phyloP scores from a whole-genome alignment of 2,329 filamentous ascomycete genomes.

The Sporothrix pallida region DNA sequence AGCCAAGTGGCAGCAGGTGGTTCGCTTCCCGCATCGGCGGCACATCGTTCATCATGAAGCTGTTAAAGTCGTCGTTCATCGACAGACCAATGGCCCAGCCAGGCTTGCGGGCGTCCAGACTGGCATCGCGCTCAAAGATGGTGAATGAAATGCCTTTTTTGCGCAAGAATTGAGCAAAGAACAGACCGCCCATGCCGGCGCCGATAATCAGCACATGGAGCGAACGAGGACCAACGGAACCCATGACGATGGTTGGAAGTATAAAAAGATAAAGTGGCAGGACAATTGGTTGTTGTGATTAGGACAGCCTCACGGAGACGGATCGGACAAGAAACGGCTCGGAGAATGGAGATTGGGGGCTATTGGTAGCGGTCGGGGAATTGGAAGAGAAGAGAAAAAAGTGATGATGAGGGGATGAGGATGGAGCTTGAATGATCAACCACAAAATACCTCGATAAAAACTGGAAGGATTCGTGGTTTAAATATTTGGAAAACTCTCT shows the following conservation, averaged over 20 bases:
- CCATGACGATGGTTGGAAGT: neutral
- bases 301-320: neutral
- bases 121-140: conserved; percentile 50
- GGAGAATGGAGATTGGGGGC: too few species aligned
- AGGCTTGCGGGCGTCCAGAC: conserved; percentile 37
- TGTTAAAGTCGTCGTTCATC: conserved; percentile 39
- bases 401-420: neutral
- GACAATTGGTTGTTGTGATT: neutral
- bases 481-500: too few species aligned
- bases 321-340: neutral
- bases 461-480: too few species aligned
- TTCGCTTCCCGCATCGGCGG: conserved; percentile 37
- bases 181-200: conserved; percentile 51
- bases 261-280: neutral
- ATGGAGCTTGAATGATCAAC: neutral
- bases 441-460: too few species aligned
- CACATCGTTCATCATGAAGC: conserved; percentile 39
- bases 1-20: conserved; percentile 40
- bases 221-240: neutral
- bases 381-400: neutral
- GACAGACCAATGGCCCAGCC: conserved; percentile 46
- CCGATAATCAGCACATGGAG: conserved; percentile 49
- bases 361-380: too few species aligned
- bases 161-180: conserved; percentile 49
- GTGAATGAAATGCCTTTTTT: conserved; percentile 45